phyloP scores from a whole-genome alignment of 2,329 filamentous ascomycete genomes.

The Nemania bipapillata region DNA sequence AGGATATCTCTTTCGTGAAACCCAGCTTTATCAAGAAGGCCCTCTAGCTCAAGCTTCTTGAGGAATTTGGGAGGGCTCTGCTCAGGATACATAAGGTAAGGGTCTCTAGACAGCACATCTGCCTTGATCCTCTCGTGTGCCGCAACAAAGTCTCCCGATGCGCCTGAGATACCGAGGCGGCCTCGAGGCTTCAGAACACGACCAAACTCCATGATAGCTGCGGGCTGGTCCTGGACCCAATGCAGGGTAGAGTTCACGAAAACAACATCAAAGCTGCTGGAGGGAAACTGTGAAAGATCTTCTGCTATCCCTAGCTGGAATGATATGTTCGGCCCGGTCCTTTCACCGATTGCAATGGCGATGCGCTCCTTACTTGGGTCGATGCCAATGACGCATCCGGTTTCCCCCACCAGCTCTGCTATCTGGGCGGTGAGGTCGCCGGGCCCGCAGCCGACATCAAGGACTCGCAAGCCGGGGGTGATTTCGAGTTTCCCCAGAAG shows the following conservation, averaged over 20 bases:
- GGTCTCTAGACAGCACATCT: conserved; percentile 45
- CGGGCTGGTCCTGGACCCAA: conserved; percentile 46
- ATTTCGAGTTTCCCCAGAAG: conserved; percentile 44
- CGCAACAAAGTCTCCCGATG: conserved; percentile 41
- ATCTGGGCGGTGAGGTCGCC: conserved; percentile 48
- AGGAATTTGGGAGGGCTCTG: conserved; percentile 44
- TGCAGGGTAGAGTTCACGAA: conserved; percentile 48
- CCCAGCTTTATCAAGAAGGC: conserved; percentile 41
- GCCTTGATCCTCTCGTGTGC: conserved; percentile 42
- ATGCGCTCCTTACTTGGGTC: conserved; percentile 52
- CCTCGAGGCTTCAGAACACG: conserved; percentile 45
- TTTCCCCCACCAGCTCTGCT: conserved; percentile 41
- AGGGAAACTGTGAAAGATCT: conserved; percentile 44
- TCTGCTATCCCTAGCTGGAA: conserved; percentile 45
- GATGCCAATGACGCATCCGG: conserved; percentile 46
- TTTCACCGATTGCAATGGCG: conserved; percentile 29
- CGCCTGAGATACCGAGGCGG: conserved; percentile 37
- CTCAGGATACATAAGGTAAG: conserved; percentile 43
- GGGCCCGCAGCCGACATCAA: conserved; percentile 52
- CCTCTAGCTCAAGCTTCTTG: conserved; percentile 41
- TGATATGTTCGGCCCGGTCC: conserved; percentile 28
- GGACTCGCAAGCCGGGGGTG: conserved; percentile 41
- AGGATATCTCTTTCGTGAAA: conserved; percentile 39
- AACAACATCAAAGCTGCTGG: conserved; percentile 44
- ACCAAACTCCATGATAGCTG: conserved; percentile 40